Evolutionary conservation across 768 basidiomycete genomes (phyloP), one percentile per base, ranked within the genome.

Genomic region (Termitomyces sp.): DNA sequence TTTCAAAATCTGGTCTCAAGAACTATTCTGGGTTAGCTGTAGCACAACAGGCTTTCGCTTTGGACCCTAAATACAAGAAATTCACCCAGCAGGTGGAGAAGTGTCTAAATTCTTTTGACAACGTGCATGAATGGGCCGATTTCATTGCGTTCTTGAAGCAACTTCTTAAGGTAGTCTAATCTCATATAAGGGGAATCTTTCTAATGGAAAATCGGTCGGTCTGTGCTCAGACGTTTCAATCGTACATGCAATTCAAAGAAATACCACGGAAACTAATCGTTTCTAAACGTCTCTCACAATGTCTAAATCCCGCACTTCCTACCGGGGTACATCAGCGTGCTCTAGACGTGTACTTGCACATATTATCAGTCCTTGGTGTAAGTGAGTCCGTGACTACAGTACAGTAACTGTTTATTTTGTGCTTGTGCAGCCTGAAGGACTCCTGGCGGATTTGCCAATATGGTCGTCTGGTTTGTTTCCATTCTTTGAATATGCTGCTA

Each of bases 401-500:
- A 35, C 48, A 54, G 53, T 35, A 35, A 24, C 58, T 16, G 52
- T 13, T 57, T 33, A 56, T 60, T 30, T 44, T 57, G 56, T 65
- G 4, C 63, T 44, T 58, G 56, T 65, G 4, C 63, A 97, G 95
- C 81, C 84, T 2, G 96, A 95, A 65, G 94, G 96, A 10, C 71
- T 99, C 44, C 82, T 82, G 61, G 81, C 84, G 44, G 97, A 99
- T 73, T 78, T 99, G 2, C 80, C 90, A 4, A 77, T 98, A 20
- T 99, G 97, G 97, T 94, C 93, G 0, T 88, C 94, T 4, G 97
- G 97, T 7, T 73, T 99, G 6, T 98, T 99, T 70, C 97, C 97
- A 0, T 98, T 98, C 83, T 98, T 98, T 66, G 94, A 98, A 73
- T 98, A 94, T 71, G 94, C 97, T 10, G 89, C 96, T n/a, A 98